These are phyloP conservation scores for Ceratocystis albifundus DNA, from an alignment of 2,329 filamentous ascomycete species.

Conservation along the genomic window DNA sequence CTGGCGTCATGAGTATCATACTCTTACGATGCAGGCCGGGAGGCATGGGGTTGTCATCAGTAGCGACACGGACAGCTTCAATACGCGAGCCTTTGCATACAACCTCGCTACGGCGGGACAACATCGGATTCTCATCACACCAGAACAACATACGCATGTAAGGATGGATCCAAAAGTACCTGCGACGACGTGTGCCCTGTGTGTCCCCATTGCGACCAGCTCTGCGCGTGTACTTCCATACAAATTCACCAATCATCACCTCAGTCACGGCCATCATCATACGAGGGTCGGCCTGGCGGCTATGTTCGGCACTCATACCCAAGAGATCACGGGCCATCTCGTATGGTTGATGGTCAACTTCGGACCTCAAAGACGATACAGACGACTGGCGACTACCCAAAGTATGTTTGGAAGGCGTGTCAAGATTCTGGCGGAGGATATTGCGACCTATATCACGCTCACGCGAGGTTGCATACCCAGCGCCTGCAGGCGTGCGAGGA, in stretches of 20 bases:
- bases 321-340: constrained; percentile 54
- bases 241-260: constrained; percentile 97
- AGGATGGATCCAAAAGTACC: constrained; percentile 98
- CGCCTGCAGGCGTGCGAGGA: constrained; percentile 50
- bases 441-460: constrained; percentile 16
- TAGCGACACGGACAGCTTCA: constrained; percentile 81
- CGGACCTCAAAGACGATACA: constrained; percentile 88
- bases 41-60: constrained; percentile 88
- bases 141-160: constrained; percentile 95
- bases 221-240: constrained; percentile 98
- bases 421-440: constrained; percentile 12
- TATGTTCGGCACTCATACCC: constrained; percentile 41
- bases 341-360: constrained; percentile 84
- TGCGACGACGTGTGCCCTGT: constrained; percentile 78
- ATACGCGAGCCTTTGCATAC: constrained; percentile 83
- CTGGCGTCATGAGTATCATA: constrained; percentile 77
- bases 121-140: constrained; percentile 80
- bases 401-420: constrained; percentile 21
- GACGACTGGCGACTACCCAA: constrained; percentile 59
- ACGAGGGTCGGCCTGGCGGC: constrained; percentile 61
- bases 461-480: constrained; percentile 36
- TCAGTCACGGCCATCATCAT: constrained; percentile 99
- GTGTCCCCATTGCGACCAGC: constrained; percentile 68
- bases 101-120: constrained; percentile 63
- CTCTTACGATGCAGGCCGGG: constrained; percentile 92